Evolutionary conservation across 768 basidiomycete species (phyloP).

Genomic region (Plicaturopsis crispa): DNA sequence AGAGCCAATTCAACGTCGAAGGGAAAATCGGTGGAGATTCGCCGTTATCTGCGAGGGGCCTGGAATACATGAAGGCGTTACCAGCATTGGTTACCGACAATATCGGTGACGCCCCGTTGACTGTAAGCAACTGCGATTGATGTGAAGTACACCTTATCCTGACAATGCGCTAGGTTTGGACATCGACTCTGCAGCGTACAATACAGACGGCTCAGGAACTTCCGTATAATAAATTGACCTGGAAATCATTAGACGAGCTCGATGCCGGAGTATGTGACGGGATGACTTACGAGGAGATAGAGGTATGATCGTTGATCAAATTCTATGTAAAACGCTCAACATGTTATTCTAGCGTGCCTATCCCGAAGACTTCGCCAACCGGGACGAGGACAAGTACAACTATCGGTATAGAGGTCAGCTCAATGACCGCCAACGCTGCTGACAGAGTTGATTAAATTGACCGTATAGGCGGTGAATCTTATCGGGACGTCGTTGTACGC

Average conservation of each 20-base stretch:
- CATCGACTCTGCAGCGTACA: constrained; percentile 91
- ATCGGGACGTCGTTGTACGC: constrained; percentile 92
- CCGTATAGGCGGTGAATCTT: constrained; percentile 75
- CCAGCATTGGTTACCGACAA: constrained; percentile 86
- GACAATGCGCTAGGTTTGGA: constrained; percentile 83
- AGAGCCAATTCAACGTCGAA: constrained; percentile 93
- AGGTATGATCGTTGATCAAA: constrained; percentile 39
- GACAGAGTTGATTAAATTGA: neutral
- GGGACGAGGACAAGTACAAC: constrained; percentile 99
- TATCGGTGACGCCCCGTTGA: constrained; percentile 82
- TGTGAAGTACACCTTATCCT: constrained; percentile 2
- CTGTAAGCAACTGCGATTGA: constrained; percentile 37
- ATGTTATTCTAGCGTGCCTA: constrained; percentile 62
- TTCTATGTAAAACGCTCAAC: neutral
- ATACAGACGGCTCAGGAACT: constrained; percentile 82
- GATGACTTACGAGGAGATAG: constrained; percentile 99
- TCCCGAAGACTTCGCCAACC: constrained; percentile 96
- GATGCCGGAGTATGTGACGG: constrained; percentile 99
- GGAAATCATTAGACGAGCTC: constrained; percentile 97
- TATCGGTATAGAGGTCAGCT: constrained; percentile 81
- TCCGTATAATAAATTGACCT: constrained; percentile 87
- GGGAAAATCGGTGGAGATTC: constrained; percentile 99
- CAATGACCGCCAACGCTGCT: neutral
- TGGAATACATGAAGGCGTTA: constrained; percentile 79
- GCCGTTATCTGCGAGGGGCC: constrained; percentile 72